Evolutionary conservation across 208 protist species (phyloP), one percentile per base, ranked within the genome.

Genomic region (Acanthamoeba castellanii): DNA sequence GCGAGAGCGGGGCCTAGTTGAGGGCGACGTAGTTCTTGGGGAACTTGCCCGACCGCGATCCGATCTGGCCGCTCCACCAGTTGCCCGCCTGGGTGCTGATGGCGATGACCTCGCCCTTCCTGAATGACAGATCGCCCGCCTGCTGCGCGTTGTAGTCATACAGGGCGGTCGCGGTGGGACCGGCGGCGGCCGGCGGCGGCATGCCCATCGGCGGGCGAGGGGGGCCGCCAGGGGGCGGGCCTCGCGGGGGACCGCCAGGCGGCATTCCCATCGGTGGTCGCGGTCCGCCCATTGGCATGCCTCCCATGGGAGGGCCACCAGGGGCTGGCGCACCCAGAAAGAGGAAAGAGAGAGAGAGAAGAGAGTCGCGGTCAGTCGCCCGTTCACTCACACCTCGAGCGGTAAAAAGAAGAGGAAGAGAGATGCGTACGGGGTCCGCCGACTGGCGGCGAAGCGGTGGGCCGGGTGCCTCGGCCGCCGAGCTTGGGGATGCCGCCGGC

Each of bases 401-500:
- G n/a, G n/a, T n/a, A n/a, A n/a, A n/a, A n/a, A n/a, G n/a, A n/a
- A n/a, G n/a, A n/a, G n/a, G n/a, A n/a, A n/a, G n/a, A n/a, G n/a
- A n/a, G n/a, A n/a, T n/a, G n/a, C n/a, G n/a, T n/a, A n/a, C n/a
- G n/a, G n/a, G n/a, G n/a, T n/a, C n/a, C n/a, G n/a, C n/a, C n/a
- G n/a, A n/a, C n/a, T n/a, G n/a, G n/a, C n/a, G n/a, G n/a, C n/a
- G n/a, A n/a, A n/a, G n/a, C n/a, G n/a, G n/a, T n/a, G n/a, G n/a
- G n/a, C n/a, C n/a, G n/a, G n/a, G n/a, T n/a, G n/a, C n/a, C n/a
- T 3, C 84, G 84, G 18, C 50, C 50, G 84, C 50, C 52, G 1
- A 90, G n/a, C 27, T 90, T 90, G n/a, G 84, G 84, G 5, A 90
- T 66, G 84, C 84, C 84, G 57, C 84, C 84, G 25, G 84, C 84